Base-by-base conservation (phyloP, 2,329 filamentous ascomycete species). In the Xylaria sp. region DNA sequence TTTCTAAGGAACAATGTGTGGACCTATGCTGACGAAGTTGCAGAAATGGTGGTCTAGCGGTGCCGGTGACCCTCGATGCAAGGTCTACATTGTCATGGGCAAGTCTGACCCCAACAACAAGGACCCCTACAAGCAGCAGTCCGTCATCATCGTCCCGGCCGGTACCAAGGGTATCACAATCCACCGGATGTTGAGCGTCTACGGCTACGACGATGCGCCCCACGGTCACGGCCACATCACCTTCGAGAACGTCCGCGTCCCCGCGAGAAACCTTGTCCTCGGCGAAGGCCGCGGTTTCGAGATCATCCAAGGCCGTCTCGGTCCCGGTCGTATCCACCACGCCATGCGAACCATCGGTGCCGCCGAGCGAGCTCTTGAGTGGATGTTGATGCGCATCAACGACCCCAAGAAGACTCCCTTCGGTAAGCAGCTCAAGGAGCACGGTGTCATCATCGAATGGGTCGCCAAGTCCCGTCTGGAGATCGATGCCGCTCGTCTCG, bases 11-110 rank as follows among this genome's bases (percentile, higher is more conserved):
- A 5, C 23, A 7, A 6, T 30, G 18, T 16, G 37, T 3, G 8
- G 0, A 18, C 9, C 0, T 46, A 37, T 47, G 49, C 63, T 67
- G 71, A 67, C 68, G 34, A 50, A 35, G 4, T 44, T 8, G 13
- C 65, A 93, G 85, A 99, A 99, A 91, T 99, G 94, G 94, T 99
- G 94, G 94, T 96, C 91, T 34, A 96, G 91, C 65, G 94, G 94
- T 66, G 92, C 92, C 16, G 94, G 94, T 60, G 94, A 99, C 77
- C 89, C 89, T 60, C 85, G 93, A 69, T 99, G 94, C 81, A 83
- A 89, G 75, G 80, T 99, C 73, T 97, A 97, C 79, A 87, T 99
- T 63, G 92, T 96, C 69, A 96, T 99, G 90, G 94, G 91, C 76
- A 96, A 97, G 82, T 89, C 85, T 10, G 90, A 95, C 71, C 80